Base-by-base conservation (phyloP, 352 stramenopile species). In the Globisporangium megalacanthum region DNA sequence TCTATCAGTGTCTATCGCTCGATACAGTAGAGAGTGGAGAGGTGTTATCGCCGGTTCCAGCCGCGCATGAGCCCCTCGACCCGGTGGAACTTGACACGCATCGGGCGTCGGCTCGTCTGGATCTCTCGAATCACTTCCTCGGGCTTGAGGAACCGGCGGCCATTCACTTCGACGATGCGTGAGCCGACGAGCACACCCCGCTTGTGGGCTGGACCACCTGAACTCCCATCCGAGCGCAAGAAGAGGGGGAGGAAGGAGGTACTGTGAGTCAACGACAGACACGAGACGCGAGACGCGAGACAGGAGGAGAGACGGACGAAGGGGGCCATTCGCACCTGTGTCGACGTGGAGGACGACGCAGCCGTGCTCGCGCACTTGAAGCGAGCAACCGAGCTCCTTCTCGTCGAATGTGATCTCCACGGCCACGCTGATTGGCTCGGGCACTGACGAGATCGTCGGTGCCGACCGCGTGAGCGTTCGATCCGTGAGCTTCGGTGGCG, bases 21-120 rank as follows among this genome's bases (percentile, higher is more conserved):
- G 9, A 39, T 29, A n/a, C 17, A 35, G 46, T 29, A n/a, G 6
- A 42, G 31, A 8, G 31, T 20, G 17, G 13, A 39, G 46, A 50
- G 15, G 11, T 51, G 29, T 31, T 51, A 58, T 62, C 54, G 46
- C 41, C 44, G 61, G 31, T 54, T 79, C 81, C 81, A 89, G 6
- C 72, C 81, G 49, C 78, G 71, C 79, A 89, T 92, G 17, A 92
- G 69, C 0, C 79, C 79, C 68, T 92, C 79, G n/a, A 92, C 79
- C 14, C 80, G 83, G 64, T 86, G 80, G 48, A 92, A 71, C 25
- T 68, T 86, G 55, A 92, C 70, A 52, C 72, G 60, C 31, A 92
- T 65, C 14, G 83, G 83, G 45, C 83, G 78, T 36, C 67, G 52
- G 4, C 73, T 79, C 11, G 72, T 77, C 52, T 73, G 68, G 49